Base-by-base conservation (phyloP, 2,329 filamentous ascomycete species). In the Colletotrichum endophyticum region DNA sequence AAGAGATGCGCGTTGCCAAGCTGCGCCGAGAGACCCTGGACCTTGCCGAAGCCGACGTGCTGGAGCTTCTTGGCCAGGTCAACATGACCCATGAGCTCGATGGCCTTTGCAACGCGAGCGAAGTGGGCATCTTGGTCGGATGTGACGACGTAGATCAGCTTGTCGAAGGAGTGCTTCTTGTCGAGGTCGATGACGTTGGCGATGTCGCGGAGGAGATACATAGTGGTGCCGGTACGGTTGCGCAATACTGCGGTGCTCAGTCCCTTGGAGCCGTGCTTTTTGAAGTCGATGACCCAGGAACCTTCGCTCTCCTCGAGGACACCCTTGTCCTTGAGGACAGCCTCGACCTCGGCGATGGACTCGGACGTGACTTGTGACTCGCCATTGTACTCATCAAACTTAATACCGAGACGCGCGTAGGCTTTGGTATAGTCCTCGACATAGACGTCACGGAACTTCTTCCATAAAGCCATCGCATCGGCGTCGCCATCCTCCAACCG, bases 131-230 rank as follows among this genome's bases (percentile, higher is more conserved):
- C 83, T 61, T 86, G 85, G 27, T 85, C 82, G 1, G 80, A 73
- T 1, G 81, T 79, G 19, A 85, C 85, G n/a, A 87, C 84, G 53
- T 86, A 87, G 3, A 86, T 77, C 84, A 86, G 84, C 78, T 84
- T 81, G 77, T 86, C 84, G 49, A 86, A 86, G 1, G 68, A 25
- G 71, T 84, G 82, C 44, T 89, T 88, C 73, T 93, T 88, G 73
- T 89, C 87, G 82, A 93, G 90, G 84, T 94, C 92, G 25, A 91
- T 82, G 34, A 91, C 92, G 7, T 92, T 92, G 15, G 91, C 93
- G 57, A 95, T 91, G 81, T 95, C 93, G 79, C 94, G 90, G 32
- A 93, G 92, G 44, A 95, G 87, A 83, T 95, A 95, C 2, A 93
- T 88, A 13, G 91, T 91, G 3, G 92, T 94, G 44, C 93, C 93